These are phyloP conservation scores for Amanita muscaria DNA, from an alignment of 768 basidiomycete genomes.

Conservation along the genomic window DNA sequence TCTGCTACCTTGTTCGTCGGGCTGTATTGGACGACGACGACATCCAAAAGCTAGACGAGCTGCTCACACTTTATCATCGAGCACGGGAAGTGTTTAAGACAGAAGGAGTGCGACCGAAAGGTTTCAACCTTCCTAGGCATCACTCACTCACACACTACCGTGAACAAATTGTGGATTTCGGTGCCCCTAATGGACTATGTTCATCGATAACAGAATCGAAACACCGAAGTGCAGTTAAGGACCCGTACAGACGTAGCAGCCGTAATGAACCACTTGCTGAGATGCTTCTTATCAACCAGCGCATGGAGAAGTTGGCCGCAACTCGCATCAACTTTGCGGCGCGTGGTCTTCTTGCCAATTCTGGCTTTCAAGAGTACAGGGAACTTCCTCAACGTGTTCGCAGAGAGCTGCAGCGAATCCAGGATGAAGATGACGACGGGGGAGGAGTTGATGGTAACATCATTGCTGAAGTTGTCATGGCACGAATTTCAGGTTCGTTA, in stretches of 20 bases:
- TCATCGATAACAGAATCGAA: slow-evolving; percentile 4
- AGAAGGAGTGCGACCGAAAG: background rate
- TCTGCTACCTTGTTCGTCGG: slow-evolving; percentile 16
- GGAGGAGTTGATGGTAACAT: background rate
- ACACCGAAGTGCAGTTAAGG: slow-evolving; percentile 7
- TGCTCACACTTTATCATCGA: background rate
- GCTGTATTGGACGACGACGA: too few relatives aligned
- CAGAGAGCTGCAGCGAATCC: background rate
- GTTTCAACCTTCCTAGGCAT: slow-evolving; percentile 6
- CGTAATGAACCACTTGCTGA: slow-evolving; percentile 6
- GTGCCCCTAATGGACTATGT: slow-evolving; percentile 13
- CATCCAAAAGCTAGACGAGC: background rate
- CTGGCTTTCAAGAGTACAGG: background rate
- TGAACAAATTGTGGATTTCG: slow-evolving; percentile 5
- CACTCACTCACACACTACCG: slow-evolving; percentile 10
- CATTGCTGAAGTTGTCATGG: slow-evolving; percentile 7
- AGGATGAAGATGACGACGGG: slow-evolving; percentile 2
- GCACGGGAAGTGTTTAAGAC: slow-evolving; percentile 17
- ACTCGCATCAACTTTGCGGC: slow-evolving; percentile 1
- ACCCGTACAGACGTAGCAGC: slow-evolving; percentile 4
- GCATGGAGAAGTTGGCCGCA: slow-evolving; percentile 9
- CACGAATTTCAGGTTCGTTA: slow-evolving; percentile 6
- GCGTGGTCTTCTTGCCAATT: background rate
- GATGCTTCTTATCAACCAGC: slow-evolving; percentile 10
- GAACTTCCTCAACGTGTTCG: background rate